phyloP scores from a whole-genome alignment of 2,329 filamentous ascomycete genomes.

The Aspergillus arachidicola region DNA sequence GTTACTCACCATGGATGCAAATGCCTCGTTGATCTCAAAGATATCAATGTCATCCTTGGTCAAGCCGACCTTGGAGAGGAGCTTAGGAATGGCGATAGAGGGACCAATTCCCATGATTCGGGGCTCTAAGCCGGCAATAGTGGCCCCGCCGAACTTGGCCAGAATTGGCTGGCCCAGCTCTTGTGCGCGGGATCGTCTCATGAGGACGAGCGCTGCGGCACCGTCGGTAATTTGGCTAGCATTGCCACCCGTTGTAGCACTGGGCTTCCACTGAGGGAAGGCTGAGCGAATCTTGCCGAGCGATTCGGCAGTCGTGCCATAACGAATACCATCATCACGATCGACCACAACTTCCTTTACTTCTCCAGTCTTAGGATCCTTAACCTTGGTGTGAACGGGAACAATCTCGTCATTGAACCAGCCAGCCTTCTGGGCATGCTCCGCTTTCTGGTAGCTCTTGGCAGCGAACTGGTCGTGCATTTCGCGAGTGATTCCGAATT shows the following conservation, averaged over 20 bases:
- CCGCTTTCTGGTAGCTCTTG: slow-evolving; percentile 80
- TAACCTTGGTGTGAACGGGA: slow-evolving; percentile 78
- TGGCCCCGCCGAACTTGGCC: slow-evolving; percentile 84
- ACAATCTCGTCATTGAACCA: slow-evolving; percentile 86
- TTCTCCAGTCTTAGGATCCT: slow-evolving; percentile 86
- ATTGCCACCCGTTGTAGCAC: slow-evolving; percentile 88
- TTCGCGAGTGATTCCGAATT: slow-evolving; percentile 68
- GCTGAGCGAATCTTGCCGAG: slow-evolving; percentile 82
- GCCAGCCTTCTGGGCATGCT: slow-evolving; percentile 76
- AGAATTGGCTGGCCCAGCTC: slow-evolving; percentile 80
- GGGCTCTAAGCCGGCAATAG: slow-evolving; percentile 80
- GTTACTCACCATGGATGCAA: slow-evolving; percentile 62
- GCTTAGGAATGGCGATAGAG: slow-evolving; percentile 88
- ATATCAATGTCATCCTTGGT: slow-evolving; percentile 47
- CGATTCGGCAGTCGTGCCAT: slow-evolving; percentile 78
- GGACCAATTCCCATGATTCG: slow-evolving; percentile 92
- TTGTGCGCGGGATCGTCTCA: slow-evolving; percentile 86
- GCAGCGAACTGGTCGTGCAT: slow-evolving; percentile 85
- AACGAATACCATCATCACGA: slow-evolving; percentile 80
- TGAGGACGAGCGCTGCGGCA: slow-evolving; percentile 85
- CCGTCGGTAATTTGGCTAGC: slow-evolving; percentile 91
- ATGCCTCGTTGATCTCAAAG: slow-evolving; percentile 76
- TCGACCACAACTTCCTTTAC: slow-evolving; percentile 74
- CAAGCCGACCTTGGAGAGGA: slow-evolving; percentile 78
- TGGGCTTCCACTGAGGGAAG: slow-evolving; percentile 74